Base-by-base conservation (phyloP, 768 basidiomycete species). In the Russula lepida region DNA sequence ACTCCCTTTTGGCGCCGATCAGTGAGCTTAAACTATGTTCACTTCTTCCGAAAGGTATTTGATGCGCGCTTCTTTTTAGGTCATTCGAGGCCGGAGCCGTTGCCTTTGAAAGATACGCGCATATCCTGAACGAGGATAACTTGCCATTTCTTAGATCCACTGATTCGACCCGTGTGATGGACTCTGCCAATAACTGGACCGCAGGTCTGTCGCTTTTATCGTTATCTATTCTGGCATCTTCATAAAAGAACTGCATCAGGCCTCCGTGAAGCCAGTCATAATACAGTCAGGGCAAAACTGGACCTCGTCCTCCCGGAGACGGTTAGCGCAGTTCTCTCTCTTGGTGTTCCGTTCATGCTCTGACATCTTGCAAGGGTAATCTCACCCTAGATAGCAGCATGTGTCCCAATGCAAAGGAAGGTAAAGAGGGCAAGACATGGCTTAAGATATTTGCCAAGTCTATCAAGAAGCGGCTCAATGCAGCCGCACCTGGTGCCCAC, bases 141-240 rank as follows among this genome's bases (percentile, higher is more conserved):
- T 56, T 81, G 1, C 86, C 86, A 2, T 84, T 83, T 39, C 74
- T 83, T 5, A 73, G 83, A 15, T 73, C 82, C 0, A 78, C 80
- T 1, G 76, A 78, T 17, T 77, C 78, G 2, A 68, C 74, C 9
- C 81, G 90, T 15, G 88, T 91, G 4, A 75, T 89, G 3, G 71
- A 79, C 19, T 84, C 86, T 21, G 88, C 88, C 1, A 74, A 69
- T 6, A 89, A 88, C 67, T 92, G 90, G 89, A 76, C 77, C 2
- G 73, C 75, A 60, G 89, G 88, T 84, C 63, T 60, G 52, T 39
- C 62, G 15, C 21, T 2, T 48, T 28, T 28, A 33, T 35, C 51
- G 33, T 44, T 15, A 30, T 37, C 51, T 53, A 56, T 19, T 12
- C 6, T 6, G 21, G 21, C n/a, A 12, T 37, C 4, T 41, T 47